Evolutionary conservation across 805 yeast genomes (phyloP), one percentile per base, ranked within the genome.

Genomic region (Lachancea quebecensis): DNA sequence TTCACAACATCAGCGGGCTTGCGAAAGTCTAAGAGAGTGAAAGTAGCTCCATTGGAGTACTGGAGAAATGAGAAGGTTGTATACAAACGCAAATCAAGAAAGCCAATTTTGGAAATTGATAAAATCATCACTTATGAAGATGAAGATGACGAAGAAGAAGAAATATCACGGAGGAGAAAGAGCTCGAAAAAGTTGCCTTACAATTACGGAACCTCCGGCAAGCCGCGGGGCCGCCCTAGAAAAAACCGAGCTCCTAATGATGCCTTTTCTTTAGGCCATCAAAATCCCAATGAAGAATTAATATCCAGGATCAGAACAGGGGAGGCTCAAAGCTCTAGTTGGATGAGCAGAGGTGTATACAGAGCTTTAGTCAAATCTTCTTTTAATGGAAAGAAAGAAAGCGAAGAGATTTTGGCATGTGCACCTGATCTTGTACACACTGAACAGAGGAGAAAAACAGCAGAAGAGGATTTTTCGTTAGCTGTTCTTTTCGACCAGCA

Each of bases 31-130:
- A 70, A 73, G 29, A 71, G 96, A 55, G 75, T 78, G 0, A 75
- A 77, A 50, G 73, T 84, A 6, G 76, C 81, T 3, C 91, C 95
- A 0, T 66, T 88, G 50, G 90, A 87, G 2, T 85, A 74, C 59
- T 88, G 96, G 96, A 77, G 85, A 59, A 85, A 85, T 56, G 96
- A 88, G 63, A 70, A 79, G 48, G 75, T 84, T 28, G 75, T 85
- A 2, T 88, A 84, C 56, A 68, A 72, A 35, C 66, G 69, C 40
- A 57, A 52, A 14, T 49, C 59, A 4, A 52, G 53, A n/a, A 64
- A 63, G 15, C 70, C 76, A 7, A 73, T 81, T 7, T 79, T 79
- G 42, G 77, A 77, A 36, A 73, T 83, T 21, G 73, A 75, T 44
- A 78, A 75, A 50, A 79, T 84, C 32, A 71, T 80, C 8, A 81